Evolutionary conservation across 805 yeast species (phyloP).

Genomic region (Saccharomycopsis oosterbeekiorum): DNA sequence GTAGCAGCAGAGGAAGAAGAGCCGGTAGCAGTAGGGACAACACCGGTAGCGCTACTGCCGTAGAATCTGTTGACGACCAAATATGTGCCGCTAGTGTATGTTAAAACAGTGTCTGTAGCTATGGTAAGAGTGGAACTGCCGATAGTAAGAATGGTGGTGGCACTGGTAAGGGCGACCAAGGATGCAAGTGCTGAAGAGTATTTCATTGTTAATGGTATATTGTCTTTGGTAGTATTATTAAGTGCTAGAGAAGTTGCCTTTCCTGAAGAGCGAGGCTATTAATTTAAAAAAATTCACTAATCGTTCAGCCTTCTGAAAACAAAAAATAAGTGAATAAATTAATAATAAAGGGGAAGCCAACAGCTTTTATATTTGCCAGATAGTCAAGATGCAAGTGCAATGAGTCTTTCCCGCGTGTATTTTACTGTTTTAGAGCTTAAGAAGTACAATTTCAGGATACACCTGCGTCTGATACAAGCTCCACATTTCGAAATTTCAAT

Average conservation of each 20-base stretch:
- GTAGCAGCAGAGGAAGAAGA: neutral
- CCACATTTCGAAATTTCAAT: neutral
- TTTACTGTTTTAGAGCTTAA: neutral
- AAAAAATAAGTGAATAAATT: neutral
- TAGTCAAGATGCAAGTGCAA: too few species aligned
- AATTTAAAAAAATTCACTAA: neutral
- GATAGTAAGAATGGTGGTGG: constrained; percentile 13
- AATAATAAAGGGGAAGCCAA: neutral
- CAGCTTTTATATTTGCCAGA: neutral
- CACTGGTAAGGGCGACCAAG: constrained; percentile 8
- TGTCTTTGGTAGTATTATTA: too few species aligned
- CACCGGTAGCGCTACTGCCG: constrained; percentile 3
- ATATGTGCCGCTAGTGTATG: constrained; percentile 17
- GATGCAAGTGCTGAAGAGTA: constrained; percentile 1
- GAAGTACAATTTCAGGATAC: neutral
- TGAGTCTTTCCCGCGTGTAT: neutral
- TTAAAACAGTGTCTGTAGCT: constrained; percentile 15
- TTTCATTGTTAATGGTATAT: constrained; percentile 2
- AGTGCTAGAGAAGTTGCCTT: too few species aligned
- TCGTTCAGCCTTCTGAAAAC: neutral
- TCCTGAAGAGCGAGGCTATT: too few species aligned
- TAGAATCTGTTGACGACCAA: constrained; percentile 18
- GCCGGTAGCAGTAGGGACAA: neutral
- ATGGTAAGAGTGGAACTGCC: constrained; percentile 2
- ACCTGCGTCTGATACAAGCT: neutral